These are phyloP conservation scores for Fraxinus quadrangulata DNA, from an alignment of 257 asterid species.

Conservation along the genomic window DNA sequence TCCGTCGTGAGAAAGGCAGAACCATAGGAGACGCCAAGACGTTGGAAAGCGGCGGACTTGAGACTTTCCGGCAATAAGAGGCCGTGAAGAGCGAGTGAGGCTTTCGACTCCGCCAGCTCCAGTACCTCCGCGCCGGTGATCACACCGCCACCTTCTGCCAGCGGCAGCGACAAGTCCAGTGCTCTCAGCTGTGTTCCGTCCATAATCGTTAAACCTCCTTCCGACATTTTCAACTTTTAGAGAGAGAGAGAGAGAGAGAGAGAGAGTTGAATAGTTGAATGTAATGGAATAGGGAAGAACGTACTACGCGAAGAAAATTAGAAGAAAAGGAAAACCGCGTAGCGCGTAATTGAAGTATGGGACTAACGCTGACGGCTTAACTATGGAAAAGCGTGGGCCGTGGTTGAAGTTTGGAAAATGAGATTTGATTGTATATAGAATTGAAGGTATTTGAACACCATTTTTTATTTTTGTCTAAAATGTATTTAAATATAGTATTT, in stretches of 20 bases:
- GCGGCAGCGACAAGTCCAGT: conserved; percentile 41
- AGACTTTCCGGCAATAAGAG: conserved; percentile 42
- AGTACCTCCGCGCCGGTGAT: conserved; percentile 45
- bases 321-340: conserved; percentile 33
- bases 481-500: no score
- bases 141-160: conserved; percentile 19
- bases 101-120: conserved; percentile 49
- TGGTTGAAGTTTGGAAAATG: no score
- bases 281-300: conserved; percentile 15
- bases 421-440: no score
- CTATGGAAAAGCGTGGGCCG: no score
- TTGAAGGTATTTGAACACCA: no score
- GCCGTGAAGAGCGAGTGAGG: conserved; percentile 43
- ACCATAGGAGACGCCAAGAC: conserved; percentile 37
- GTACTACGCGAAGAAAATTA: conserved; percentile 1
- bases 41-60: conserved; percentile 43
- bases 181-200: conserved; percentile 53
- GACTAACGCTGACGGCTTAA: neutral
- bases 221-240: conserved; percentile 35
- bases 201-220: conserved; percentile 47
- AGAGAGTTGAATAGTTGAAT: conserved; percentile 24
- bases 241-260: conserved; percentile 19
- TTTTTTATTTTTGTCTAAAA: no score
- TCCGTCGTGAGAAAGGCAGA: conserved; percentile 32
- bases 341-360: conserved; percentile 34